Evolutionary conservation across 352 stramenopile species (phyloP).

Genomic region (Phytophthora tubulina): DNA sequence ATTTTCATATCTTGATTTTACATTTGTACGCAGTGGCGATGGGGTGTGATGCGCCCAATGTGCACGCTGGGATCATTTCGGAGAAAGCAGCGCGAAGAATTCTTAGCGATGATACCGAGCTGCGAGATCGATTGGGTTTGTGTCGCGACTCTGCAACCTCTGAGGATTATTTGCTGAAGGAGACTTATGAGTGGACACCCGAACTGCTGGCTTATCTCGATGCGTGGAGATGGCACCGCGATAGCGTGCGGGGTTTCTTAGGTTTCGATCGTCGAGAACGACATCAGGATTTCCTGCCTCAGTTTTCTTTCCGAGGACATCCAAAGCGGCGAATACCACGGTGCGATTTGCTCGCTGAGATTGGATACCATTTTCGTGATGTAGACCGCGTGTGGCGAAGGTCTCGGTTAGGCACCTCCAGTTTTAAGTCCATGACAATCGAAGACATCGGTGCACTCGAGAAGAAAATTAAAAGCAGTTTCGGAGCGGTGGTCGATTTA

Average conservation of each 20-base stretch:
- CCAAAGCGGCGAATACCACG: conserved; percentile 24
- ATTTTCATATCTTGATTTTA: conserved; percentile 59
- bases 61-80: conserved; percentile 32
- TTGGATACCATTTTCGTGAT: conserved; percentile 37
- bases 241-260: neutral
- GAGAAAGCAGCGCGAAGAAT: conserved; percentile 31
- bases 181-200: conserved; percentile 54
- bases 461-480: conserved; percentile 53
- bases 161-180: conserved; percentile 44
- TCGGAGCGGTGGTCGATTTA: conserved; percentile 44
- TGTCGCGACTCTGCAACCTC: conserved; percentile 3
- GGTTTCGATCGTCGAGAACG: conserved; percentile 43
- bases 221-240: conserved; percentile 42
- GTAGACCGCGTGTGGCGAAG: conserved; percentile 35
- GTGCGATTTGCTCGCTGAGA: conserved; percentile 39
- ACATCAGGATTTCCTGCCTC: conserved; percentile 30
- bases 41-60: conserved; percentile 32
- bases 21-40: conserved; percentile 59
- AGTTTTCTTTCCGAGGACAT: conserved; percentile 11
- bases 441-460: conserved; percentile 52
- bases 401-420: conserved; percentile 31
- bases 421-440: conserved; percentile 45
- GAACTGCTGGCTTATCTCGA: conserved; percentile 59
- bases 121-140: conserved; percentile 27
- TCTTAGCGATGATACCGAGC: conserved; percentile 17